Base-by-base conservation (phyloP, 2,329 filamentous ascomycete genomes). In the Colletotrichum camelliae region DNA sequence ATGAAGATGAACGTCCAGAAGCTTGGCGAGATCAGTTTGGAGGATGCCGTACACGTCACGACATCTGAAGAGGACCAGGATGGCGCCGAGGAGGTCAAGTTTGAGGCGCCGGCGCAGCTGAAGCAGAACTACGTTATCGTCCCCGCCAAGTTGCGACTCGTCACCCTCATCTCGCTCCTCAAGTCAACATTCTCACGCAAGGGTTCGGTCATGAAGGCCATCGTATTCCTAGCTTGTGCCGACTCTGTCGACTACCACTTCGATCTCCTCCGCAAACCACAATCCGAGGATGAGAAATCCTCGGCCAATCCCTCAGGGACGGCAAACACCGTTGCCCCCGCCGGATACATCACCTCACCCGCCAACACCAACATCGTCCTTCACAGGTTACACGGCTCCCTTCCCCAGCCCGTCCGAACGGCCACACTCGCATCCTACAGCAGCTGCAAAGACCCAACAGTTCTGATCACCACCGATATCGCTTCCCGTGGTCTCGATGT, bases 181-280 rank as follows among this genome's bases (percentile, higher is more conserved):
- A 97, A 96, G 82, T 93, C 95, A 21, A 93, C 96, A 0, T 98
- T 99, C 84, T 93, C 95, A 73, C 91, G 96, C 21, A 95, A 94
- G 83, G 96, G 96, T 1, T 95, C 95, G 2, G 94, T 98, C 21
- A 98, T 98, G 95, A 98, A 99, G 85, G 95, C 94, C 27, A 98
- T 99, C 76, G 90, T 99, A 43, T 99, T 99, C 86, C 94, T 99
- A 65, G 98, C 96, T 13, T 99, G 97, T 81, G 96, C 97, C 24
- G 97, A 99, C 83, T 97, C 95, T 2, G 97, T 98, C 75, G 96
- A 99, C 83, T 99, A 98, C 80, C 96, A 98, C 83, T 98, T 96
- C 83, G 94, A 97, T 76, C 87, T 98, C 4, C 91, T 99, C 73
- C 93, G 88, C 58, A 80, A 86, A 31, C 82, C 83, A 0, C 67